Conservation (phyloP, 1,284 basidiomycete species). For the Moesziomyces antarcticus region DNA sequence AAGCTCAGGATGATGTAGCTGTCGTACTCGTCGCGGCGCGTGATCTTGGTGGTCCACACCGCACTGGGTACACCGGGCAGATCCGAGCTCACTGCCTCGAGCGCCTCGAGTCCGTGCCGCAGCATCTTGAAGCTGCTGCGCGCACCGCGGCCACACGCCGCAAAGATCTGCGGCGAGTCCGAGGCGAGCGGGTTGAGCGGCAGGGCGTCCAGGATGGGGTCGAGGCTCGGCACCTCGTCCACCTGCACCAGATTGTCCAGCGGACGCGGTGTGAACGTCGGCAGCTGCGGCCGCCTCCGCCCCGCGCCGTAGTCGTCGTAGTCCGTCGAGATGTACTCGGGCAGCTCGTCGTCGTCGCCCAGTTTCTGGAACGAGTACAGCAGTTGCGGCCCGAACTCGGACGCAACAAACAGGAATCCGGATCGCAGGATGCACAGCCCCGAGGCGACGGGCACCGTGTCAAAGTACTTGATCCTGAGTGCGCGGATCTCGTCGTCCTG, state of each 20-base stretch:
- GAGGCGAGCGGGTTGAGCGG: slow-evolving; percentile 56
- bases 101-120: slow-evolving; percentile 64
- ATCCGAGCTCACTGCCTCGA: slow-evolving; percentile 66
- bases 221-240: slow-evolving; percentile 60
- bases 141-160: slow-evolving; percentile 62
- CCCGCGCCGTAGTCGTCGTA: slow-evolving; percentile 53
- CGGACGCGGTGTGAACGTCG: slow-evolving; percentile 60
- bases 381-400: slow-evolving; percentile 58
- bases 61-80: slow-evolving; percentile 65
- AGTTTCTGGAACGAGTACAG: slow-evolving; percentile 68
- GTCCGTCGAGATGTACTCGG: slow-evolving; percentile 58
- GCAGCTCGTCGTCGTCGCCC: slow-evolving; percentile 65
- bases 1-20: slow-evolving; percentile 67
- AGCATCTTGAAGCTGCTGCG: slow-evolving; percentile 65
- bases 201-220: slow-evolving; percentile 64
- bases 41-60: slow-evolving; percentile 65
- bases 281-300: slow-evolving; percentile 36
- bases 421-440: slow-evolving; percentile 62
- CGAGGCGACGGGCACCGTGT: slow-evolving; percentile 64
- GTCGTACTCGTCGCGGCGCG: slow-evolving; percentile 58
- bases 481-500: slow-evolving; percentile 63
- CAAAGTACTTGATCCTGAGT: slow-evolving; percentile 67
- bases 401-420: slow-evolving; percentile 66
- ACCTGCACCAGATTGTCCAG: slow-evolving; percentile 64
- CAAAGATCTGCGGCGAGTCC: slow-evolving; percentile 66